phyloP scores from a whole-genome alignment of 257 asterid genomes.

The Petunia axillaris region DNA sequence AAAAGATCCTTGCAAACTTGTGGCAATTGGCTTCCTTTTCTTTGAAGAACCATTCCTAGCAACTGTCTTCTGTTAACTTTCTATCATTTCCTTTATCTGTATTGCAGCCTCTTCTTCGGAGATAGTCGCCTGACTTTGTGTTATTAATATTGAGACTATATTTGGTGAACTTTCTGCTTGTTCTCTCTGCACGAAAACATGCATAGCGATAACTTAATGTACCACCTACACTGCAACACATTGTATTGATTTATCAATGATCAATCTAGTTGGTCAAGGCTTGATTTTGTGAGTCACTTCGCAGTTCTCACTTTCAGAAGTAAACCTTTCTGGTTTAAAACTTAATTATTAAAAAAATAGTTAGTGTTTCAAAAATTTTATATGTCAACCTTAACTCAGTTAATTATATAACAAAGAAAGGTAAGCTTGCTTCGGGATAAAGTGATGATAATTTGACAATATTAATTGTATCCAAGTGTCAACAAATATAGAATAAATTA shows the following conservation, averaged over 20 bases:
- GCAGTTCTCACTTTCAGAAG: too few relatives aligned
- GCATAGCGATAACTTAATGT: too few relatives aligned
- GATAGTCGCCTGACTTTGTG: neutral
- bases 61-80: constrained; percentile 35
- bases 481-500: neutral
- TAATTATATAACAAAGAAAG: too few relatives aligned
- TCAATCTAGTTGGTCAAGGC: too few relatives aligned
- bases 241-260: too few relatives aligned
- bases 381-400: too few relatives aligned
- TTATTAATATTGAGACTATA: neutral
- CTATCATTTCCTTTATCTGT: constrained; percentile 25
- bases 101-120: constrained; percentile 33
- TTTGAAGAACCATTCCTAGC: constrained; percentile 37
- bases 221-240: too few relatives aligned
- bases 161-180: neutral
- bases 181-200: neutral
- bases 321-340: too few relatives aligned
- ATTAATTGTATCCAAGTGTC: neutral
- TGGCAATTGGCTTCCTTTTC: constrained; percentile 35
- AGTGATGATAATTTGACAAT: neutral
- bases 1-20: constrained; percentile 41
- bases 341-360: too few relatives aligned
- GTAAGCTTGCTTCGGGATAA: too few relatives aligned
- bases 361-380: too few relatives aligned
- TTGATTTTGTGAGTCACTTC: too few relatives aligned